Evolutionary conservation across 2,329 filamentous ascomycete species (phyloP), one percentile per base, ranked within the genome.

Genomic region (Calonectria pseudoturangicola): DNA sequence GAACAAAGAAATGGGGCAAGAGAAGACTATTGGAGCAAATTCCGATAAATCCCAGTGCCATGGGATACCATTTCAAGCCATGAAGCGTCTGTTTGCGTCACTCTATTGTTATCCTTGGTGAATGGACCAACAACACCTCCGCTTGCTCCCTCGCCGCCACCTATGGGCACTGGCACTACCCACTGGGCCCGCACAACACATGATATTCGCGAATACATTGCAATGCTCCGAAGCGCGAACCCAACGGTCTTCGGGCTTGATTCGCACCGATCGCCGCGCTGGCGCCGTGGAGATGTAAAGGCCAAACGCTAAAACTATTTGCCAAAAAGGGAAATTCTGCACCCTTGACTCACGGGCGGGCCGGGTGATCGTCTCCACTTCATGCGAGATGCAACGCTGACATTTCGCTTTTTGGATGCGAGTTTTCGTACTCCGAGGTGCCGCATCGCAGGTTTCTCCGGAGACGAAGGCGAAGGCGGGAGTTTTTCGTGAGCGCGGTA

Each of bases 241-340:
- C 12, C 36, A 43, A 33, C 18, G 16, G 25, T 12, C 15, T 28
- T 8, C 21, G 54, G 43, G 10, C 28, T 15, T 36, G 54, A n/a
- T 13, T 48, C 36, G 30, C 30, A 16, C 66, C 54, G 30, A 60
- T 50, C n/a, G 43, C 51, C 41, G 30, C 8, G 51, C 66, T 21
- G 30, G 7, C 51, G 18, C 51, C 66, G 54, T 39, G 51, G 66
- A 62, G 66, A 62, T 43, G 41, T 9, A 16, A 28, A 16, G 41
- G 12, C 47, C 30, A 16, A 47, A 41, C 21, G 16, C 25, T 28
- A 13, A 62, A 62, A 50, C 54, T 28, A 41, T 68, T 68, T 68
- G 30, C 66, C 65, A 21, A 67, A 56, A 56, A 43, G 39, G 50
- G 65, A 33, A 67, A 67, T 67, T 67, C 39, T 27, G 36, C 50